phyloP scores from a whole-genome alignment of 2,329 filamentous ascomycete genomes.

The Colletotrichum sansevieriae region DNA sequence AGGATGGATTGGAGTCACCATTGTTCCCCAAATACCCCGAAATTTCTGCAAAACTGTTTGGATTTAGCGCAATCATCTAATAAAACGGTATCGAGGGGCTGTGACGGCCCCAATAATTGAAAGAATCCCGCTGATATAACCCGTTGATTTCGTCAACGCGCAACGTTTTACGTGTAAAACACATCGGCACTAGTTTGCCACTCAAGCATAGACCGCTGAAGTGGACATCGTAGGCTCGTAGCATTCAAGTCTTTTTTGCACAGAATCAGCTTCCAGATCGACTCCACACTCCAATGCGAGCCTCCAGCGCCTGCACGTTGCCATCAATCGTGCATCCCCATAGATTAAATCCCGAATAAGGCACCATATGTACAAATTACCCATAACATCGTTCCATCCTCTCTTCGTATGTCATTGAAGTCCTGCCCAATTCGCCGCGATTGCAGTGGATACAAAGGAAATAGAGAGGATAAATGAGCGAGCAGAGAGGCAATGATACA shows the following conservation, averaged over 20 bases:
- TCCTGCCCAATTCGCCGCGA: neutral
- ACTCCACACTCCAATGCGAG: too few species aligned
- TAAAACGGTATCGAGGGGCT: constrained; percentile 29
- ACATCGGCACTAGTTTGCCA: too few species aligned
- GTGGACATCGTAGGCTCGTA: too few species aligned
- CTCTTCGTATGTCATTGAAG: constrained; percentile 2
- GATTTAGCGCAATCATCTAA: constrained; percentile 26
- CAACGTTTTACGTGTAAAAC: too few species aligned
- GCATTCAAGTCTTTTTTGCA: too few species aligned
- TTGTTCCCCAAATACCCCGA: constrained; percentile 33
- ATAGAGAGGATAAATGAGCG: neutral
- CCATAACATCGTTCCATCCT: neutral
- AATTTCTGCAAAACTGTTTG: constrained; percentile 10
- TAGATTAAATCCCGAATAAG: neutral
- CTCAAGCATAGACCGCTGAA: too few species aligned
- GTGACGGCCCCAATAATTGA: constrained; percentile 6
- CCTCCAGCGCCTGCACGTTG: neutral
- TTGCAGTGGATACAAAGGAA: constrained; percentile 3
- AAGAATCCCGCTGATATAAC: neutral
- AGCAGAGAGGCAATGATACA: neutral
- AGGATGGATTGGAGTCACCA: constrained; percentile 26
- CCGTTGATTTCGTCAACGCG: too few species aligned
- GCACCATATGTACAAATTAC: neutral
- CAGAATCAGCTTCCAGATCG: too few species aligned
- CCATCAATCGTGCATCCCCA: neutral